Conservation (phyloP, 441 rosid genomes). For the Adansonia grandidieri region DNA sequence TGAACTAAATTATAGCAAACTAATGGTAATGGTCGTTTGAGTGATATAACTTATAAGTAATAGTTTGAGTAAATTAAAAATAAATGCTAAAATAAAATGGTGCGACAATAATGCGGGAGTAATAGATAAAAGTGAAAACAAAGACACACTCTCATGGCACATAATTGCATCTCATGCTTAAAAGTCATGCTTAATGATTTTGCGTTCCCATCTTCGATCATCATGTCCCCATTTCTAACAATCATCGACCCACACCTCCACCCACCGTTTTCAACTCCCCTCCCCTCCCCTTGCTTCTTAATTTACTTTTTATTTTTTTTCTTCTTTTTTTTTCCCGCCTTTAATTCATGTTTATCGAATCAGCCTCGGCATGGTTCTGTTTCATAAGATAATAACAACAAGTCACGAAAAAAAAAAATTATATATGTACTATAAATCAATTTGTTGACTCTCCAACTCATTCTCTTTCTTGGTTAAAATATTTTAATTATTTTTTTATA, state of each 20-base stretch:
- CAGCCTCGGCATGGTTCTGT: slow-evolving; percentile 3
- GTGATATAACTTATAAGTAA: too few species aligned
- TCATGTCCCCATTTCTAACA: slow-evolving; percentile 33
- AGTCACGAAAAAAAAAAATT: not conserved
- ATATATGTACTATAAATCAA: not conserved
- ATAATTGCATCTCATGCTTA: slow-evolving; percentile 57
- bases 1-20: not conserved
- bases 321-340: slow-evolving; percentile 16
- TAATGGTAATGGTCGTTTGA: too few species aligned
- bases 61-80: too few species aligned
- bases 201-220: slow-evolving; percentile 55
- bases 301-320: not conserved
- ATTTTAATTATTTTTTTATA: not conserved
- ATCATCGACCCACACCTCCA: slow-evolving; percentile 21
- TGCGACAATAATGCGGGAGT: slow-evolving; percentile 24
- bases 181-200: slow-evolving; percentile 70
- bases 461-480: not conserved
- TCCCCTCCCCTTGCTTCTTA: not conserved
- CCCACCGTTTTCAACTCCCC: too few species aligned
- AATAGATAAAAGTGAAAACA: slow-evolving; percentile 26
- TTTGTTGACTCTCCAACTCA: not conserved
- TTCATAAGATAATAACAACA: not conserved
- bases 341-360: not conserved
- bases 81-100: not conserved
- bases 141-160: slow-evolving; percentile 42